Conservation (phyloP, 2,329 filamentous ascomycete species). For the Chaetothyriales sp. region DNA sequence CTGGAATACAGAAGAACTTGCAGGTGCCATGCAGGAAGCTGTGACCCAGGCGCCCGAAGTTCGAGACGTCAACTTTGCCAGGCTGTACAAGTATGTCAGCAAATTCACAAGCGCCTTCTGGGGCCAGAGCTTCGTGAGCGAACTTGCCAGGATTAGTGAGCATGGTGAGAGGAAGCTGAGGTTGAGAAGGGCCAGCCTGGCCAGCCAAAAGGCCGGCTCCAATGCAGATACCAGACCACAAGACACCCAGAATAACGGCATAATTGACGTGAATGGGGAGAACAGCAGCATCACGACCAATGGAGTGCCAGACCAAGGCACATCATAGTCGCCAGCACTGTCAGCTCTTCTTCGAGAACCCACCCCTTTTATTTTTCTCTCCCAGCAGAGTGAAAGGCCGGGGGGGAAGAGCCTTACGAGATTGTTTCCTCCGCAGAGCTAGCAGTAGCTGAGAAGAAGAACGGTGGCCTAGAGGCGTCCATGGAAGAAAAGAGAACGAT, state of each 20-base stretch:
- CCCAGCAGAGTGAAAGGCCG: too few species aligned
- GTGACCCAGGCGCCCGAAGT: slow-evolving; percentile 90
- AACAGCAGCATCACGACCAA: not conserved
- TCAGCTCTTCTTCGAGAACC: not conserved
- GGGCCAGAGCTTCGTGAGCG: slow-evolving; percentile 81
- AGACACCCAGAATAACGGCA: not conserved
- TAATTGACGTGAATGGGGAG: not conserved
- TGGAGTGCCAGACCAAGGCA: not conserved
- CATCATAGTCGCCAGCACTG: not conserved
- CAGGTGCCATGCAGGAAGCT: slow-evolving; percentile 85
- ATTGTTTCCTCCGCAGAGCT: not conserved
- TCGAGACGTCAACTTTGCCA: slow-evolving; percentile 71
- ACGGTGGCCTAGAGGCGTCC: too few species aligned
- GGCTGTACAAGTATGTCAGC: slow-evolving; percentile 86
- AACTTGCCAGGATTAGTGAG: slow-evolving; percentile 50
- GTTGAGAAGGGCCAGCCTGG: slow-evolving; percentile 18
- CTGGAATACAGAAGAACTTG: slow-evolving; percentile 94
- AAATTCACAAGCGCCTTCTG: slow-evolving; percentile 96
- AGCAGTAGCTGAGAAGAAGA: too few species aligned
- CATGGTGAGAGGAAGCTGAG: slow-evolving; percentile 36
- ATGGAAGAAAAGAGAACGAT: not conserved
- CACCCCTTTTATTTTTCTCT: not conserved
- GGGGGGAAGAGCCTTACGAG: too few species aligned
- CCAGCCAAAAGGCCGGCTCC: not conserved
- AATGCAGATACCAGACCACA: not conserved